A percentile compares a stretch with the other conserved stretches of the same genome.
Evolutionary conservation across 768 basidiomycete genomes (phyloP).

Genomic region (Rickenella mellea): DNA sequence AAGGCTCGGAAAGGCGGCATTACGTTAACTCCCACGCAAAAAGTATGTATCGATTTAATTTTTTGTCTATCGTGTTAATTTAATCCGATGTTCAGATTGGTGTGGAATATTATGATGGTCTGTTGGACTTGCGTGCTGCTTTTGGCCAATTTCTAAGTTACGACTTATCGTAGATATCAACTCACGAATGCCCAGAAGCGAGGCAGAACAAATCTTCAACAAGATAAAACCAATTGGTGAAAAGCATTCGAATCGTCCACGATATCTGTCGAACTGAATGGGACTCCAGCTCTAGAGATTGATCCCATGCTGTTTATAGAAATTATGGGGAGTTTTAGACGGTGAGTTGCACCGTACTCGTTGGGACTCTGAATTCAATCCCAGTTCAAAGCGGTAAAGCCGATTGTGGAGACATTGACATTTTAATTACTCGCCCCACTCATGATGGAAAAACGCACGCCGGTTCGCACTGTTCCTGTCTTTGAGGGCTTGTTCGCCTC

Average conservation of each 20-base stretch:
- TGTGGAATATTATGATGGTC: constrained; percentile 61
- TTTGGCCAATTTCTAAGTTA: neutral
- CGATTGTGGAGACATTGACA: constrained; percentile 87
- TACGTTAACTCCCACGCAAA: constrained; percentile 46
- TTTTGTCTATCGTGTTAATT: neutral
- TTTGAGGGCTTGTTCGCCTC: neutral
- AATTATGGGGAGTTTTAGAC: constrained; percentile 87
- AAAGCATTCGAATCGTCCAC: constrained; percentile 4
- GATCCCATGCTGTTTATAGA: constrained; percentile 68
- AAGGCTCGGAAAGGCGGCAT: constrained; percentile 49
- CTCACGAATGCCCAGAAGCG: constrained; percentile 72
- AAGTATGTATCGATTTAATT: constrained; percentile 12
- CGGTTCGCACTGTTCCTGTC: constrained; percentile 29
- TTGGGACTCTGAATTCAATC: neutral
- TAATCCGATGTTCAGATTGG: constrained; percentile 33
- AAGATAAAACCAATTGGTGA: constrained; percentile 64
- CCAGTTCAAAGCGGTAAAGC: constrained; percentile 54
- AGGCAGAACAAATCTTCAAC: constrained; percentile 67
- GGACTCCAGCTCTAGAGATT: constrained; percentile 49
- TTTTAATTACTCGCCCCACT: constrained; percentile 70
- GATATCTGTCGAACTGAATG: constrained; percentile 1
- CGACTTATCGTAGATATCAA: constrained; percentile 54
- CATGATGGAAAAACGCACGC: constrained; percentile 67
- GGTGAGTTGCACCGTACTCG: constrained; percentile 26
- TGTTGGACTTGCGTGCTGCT: neutral